Base-by-base conservation (phyloP, 108 stramenopile genomes). In the Cylindrotheca fusiformis region DNA sequence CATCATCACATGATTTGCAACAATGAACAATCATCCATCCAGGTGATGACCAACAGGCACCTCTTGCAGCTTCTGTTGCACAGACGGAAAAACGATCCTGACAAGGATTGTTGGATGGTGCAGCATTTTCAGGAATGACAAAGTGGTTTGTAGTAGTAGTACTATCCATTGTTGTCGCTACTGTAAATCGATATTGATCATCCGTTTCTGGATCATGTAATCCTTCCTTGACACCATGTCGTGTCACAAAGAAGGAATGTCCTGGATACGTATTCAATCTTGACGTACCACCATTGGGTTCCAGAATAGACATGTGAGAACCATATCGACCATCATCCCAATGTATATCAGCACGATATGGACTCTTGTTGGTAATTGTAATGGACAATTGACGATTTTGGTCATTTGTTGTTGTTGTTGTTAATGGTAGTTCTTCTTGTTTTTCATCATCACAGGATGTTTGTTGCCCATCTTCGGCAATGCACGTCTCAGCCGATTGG, bases 1-100 rank as follows among this genome's bases (percentile, higher is more conserved):
- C n/a, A n/a, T 70, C 64, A 59, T 84, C 77, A 52, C 84, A 85
- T 14, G 74, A 76, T 44, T 76, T 55, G 52, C 80, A 80, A 49
- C 84, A 85, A 53, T 82, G 75, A 1, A 82, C 81, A 49, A 85
- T 85, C 81, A 82, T 82, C 80, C 80, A 85, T 31, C 79, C 81
- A 2, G 81, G 81, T 29, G 58, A 32, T 17, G 52, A 21, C 48
- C 28, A 30, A 48, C 84, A 85, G 10, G 57, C 69, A 2, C 84
- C 84, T 28, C 60, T 23, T 19, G 62, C 53, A 53, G 84, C 65
- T 24, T 65, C 55, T 3, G 64, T 24, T 52, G 64, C 66, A 6
- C 59, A 60, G 44, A 81, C 72, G 26, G 41, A 29, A 59, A 75
- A 84, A 18, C 83, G 74, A 54, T 84, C 83, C 49, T 76, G 69